A percentile compares a stretch with the other conserved stretches of the same genome.
Evolutionary conservation across 2,329 filamentous ascomycete genomes (phyloP).

Genomic region (Diaporthe nobilis): DNA sequence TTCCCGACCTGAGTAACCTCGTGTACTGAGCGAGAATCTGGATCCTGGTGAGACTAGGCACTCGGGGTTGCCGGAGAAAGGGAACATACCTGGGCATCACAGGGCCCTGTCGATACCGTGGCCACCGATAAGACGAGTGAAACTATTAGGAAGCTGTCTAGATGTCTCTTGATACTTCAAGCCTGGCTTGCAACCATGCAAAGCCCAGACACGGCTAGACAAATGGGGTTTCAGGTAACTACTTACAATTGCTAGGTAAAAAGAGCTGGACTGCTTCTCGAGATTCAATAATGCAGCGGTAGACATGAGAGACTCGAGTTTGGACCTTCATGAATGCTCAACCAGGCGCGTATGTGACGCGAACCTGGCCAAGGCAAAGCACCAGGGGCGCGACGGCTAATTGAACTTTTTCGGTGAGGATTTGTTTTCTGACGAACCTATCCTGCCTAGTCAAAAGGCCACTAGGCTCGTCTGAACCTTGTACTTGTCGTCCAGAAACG

Average conservation of each 20-base stretch:
- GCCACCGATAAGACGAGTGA: no score
- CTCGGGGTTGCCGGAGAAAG: background rate
- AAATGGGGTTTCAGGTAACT: background rate
- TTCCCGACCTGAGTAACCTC: background rate
- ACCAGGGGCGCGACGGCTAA: background rate
- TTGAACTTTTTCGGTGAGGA: background rate
- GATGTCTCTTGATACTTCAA: no score
- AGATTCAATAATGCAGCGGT: background rate
- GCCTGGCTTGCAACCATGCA: background rate
- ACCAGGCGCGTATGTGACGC: background rate
- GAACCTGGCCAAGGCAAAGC: background rate
- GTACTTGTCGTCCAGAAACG: background rate
- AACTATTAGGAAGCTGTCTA: background rate
- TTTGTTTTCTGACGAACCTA: background rate
- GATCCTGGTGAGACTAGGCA: background rate
- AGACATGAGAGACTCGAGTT: background rate
- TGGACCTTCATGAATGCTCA: background rate
- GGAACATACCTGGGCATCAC: background rate
- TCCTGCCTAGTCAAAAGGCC: background rate
- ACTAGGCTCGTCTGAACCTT: background rate
- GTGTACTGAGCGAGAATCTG: background rate
- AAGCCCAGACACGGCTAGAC: background rate
- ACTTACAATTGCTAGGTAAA: background rate
- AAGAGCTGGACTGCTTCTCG: background rate
- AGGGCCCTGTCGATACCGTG: background rate